phyloP scores from a whole-genome alignment of 2,329 filamentous ascomycete species.

The Diplodia mutila region DNA sequence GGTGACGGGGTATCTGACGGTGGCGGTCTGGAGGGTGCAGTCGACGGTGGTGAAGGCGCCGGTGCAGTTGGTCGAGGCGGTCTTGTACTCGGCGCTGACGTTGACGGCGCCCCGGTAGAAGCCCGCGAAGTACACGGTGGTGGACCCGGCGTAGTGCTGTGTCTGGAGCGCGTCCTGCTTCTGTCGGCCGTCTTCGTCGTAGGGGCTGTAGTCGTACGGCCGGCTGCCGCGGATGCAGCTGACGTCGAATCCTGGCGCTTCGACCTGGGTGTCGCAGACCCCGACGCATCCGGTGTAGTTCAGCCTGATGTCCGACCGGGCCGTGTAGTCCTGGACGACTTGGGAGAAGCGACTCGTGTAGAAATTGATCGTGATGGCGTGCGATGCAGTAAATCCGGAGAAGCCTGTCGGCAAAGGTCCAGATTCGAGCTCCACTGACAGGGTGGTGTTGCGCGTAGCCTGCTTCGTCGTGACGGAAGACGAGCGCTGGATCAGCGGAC shows the following conservation, averaged over 20 bases:
- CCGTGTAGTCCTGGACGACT: not conserved
- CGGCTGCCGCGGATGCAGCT: not conserved
- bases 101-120: not conserved
- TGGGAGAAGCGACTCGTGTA: not conserved
- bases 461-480: not conserved
- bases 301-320: not conserved
- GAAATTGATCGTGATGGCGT: not conserved
- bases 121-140: not conserved
- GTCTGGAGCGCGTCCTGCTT: too few relatives aligned
- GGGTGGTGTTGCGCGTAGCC: not conserved
- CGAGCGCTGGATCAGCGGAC: slow-evolving; percentile 1
- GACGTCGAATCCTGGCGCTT: not conserved
- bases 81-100: not conserved
- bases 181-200: too few relatives aligned
- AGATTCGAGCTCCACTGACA: not conserved
- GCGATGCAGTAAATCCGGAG: not conserved
- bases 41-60: not conserved
- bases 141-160: too few relatives aligned
- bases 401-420: not conserved
- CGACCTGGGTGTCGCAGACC: not conserved
- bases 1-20: not conserved
- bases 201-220: not conserved
- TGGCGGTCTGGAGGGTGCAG: not conserved
- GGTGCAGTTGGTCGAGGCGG: not conserved
- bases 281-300: not conserved